Conservation (phyloP, 805 yeast genomes). For the Kockiozyma suomiensis region DNA sequence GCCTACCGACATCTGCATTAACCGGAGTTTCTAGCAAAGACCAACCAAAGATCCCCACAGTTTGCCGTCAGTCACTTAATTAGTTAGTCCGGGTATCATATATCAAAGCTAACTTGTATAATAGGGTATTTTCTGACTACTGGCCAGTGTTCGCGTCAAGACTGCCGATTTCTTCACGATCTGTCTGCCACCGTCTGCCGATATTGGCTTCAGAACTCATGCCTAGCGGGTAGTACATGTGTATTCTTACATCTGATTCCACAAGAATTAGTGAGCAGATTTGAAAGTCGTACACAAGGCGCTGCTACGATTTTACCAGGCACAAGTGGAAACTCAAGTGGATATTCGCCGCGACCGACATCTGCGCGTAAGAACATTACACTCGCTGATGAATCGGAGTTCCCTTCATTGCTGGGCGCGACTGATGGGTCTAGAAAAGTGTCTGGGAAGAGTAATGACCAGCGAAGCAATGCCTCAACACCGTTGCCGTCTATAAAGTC, state of each 20-base stretch:
- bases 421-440: neutral
- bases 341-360: neutral
- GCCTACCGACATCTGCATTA: constrained; percentile 12
- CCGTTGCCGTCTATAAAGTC: constrained; percentile 17
- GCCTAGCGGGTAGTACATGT: constrained; percentile 50
- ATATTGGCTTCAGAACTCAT: constrained; percentile 52
- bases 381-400: constrained; percentile 25
- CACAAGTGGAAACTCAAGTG: neutral
- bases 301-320: constrained; percentile 17
- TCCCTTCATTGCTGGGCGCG: constrained; percentile 20
- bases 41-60: constrained; percentile 28
- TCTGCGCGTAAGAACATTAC: constrained; percentile 11
- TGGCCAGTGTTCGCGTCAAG: constrained; percentile 50
- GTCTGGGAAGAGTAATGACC: neutral
- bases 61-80: constrained; percentile 19
- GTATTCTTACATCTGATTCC: constrained; percentile 48
- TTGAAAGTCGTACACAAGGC: constrained; percentile 17
- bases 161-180: constrained; percentile 53
- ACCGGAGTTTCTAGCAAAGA: constrained; percentile 10
- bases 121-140: constrained; percentile 45
- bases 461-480: too few species aligned
- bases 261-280: constrained; percentile 30
- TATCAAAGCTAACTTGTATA: neutral
- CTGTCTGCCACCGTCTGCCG: constrained; percentile 48
- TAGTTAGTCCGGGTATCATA: neutral